Evolutionary conservation across 768 basidiomycete genomes (phyloP), one percentile per base, ranked within the genome.

Genomic region (Lyophyllum atratum): DNA sequence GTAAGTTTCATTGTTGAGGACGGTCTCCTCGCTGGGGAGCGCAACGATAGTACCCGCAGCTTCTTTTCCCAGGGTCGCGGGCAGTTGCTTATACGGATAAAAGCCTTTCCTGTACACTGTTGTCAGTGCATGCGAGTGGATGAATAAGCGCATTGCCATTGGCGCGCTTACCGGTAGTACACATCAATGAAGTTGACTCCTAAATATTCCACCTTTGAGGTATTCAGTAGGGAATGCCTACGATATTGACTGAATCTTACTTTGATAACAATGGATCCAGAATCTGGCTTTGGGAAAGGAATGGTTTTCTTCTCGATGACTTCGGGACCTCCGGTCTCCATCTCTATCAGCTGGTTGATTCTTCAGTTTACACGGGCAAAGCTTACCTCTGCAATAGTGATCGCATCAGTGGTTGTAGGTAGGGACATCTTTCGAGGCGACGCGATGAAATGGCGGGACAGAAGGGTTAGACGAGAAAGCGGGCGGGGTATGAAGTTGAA

Each of bases 181-280:
- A 85, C 86, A 68, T 92, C 90, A 67, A 90, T 93, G 69, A 90
- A 97, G 76, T 97, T 97, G 64, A 96, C 81, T 7, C 92, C 92
- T 9, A 80, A 74, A 63, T 86, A 93, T 62, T 92, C 84, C 22
- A 86, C 77, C 89, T 89, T 8, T 25, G n/a, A 28, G 29, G 12
- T 24, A 29, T 25, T n/a, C 47, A 11, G 46, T 15, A n/a, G 44
- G 17, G 26, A 21, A 28, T 52, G 58, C 31, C 19, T 24, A 47
- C 31, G 37, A 43, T 17, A 15, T 22, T n/a, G 15, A 21, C 11
- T 12, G 15, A 48, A 40, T 1, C 4, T 10, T 49, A 74, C 79
- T 68, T 76, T 75, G 75, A 81, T 76, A 19, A 80, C 74, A 53
- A 94, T 69, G 68, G 95, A 81, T 3, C 76, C 80, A 0, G 86